Percentiles rank a stretch among this genome's conserved stretches.
phyloP scores from a whole-genome alignment of 1,284 basidiomycete species.

The Leccinum subrobustum region DNA sequence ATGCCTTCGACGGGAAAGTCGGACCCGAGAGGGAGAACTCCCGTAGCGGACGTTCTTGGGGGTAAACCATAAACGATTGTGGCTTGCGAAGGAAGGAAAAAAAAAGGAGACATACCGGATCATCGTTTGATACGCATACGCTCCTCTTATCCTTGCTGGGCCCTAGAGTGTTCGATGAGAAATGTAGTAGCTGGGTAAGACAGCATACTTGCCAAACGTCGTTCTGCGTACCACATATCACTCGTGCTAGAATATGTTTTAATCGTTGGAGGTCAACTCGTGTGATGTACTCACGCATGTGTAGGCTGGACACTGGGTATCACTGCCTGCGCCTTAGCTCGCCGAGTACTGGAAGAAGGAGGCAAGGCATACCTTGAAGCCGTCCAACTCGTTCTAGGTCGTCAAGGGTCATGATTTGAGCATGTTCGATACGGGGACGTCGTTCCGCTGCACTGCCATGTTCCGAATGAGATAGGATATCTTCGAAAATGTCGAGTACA shows the following conservation, averaged over 20 bases:
- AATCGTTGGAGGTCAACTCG: not conserved
- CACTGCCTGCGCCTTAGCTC: conserved; percentile 46
- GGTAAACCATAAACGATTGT: not conserved
- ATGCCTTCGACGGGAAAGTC: conserved; percentile 91
- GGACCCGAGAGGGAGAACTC: conserved; percentile 77
- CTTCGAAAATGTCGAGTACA: conserved; percentile 79
- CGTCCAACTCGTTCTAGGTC: conserved; percentile 71
- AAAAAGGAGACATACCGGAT: conserved; percentile 49
- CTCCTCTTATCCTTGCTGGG: conserved; percentile 74
- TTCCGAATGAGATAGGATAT: conserved; percentile 33
- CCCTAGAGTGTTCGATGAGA: conserved; percentile 49
- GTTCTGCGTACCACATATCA: conserved; percentile 91
- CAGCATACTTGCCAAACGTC: conserved; percentile 54
- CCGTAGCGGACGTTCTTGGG: conserved; percentile 40
- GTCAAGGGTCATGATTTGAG: conserved; percentile 74
- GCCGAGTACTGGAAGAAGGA: not conserved
- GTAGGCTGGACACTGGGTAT: conserved; percentile 93
- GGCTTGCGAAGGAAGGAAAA: not conserved
- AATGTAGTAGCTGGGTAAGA: not conserved
- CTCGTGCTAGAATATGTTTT: conserved; percentile 61
- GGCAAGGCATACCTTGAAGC: conserved; percentile 59
- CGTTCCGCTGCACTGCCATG: conserved; percentile 42
- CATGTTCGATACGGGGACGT: conserved; percentile 86
- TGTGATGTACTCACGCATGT: conserved; percentile 61
- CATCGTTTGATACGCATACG: conserved; percentile 86